These are phyloP conservation scores for Hyaloscypha bicolor DNA, from an alignment of 495 filamentous ascomycete species.

Conservation along the genomic window DNA sequence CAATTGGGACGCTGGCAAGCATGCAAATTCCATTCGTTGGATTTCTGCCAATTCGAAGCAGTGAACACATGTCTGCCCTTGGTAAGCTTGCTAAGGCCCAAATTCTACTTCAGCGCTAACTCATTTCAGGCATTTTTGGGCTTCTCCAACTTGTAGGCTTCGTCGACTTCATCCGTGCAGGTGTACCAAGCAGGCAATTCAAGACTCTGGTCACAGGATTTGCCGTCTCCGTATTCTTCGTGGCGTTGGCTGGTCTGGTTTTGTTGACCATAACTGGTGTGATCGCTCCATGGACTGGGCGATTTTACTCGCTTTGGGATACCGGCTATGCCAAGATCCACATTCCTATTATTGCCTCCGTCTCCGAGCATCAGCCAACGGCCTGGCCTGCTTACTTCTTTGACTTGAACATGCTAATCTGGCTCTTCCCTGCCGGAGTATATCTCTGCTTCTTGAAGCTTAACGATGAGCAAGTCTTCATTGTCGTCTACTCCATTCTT, in stretches of 20 bases:
- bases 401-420: slow-evolving; percentile 96
- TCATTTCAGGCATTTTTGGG: slow-evolving; percentile 80
- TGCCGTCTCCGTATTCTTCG: slow-evolving; percentile 71
- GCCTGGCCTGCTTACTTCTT: slow-evolving; percentile 99
- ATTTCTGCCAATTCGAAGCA: slow-evolving; percentile 93
- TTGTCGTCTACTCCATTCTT: slow-evolving; percentile 94
- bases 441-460: slow-evolving; percentile 97
- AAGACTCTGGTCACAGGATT: slow-evolving; percentile 79
- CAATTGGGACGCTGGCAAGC: slow-evolving; percentile 91
- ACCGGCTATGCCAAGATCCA: slow-evolving; percentile 99
- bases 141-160: slow-evolving; percentile 93
- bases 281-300: slow-evolving; percentile 97
- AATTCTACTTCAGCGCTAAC: slow-evolving; percentile 36
- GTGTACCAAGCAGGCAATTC: slow-evolving; percentile 91
- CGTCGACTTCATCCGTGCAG: slow-evolving; percentile 84
- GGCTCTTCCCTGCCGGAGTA: slow-evolving; percentile 98
- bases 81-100: slow-evolving; percentile 55
- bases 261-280: slow-evolving; percentile 82
- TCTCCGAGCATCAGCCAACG: slow-evolving; percentile 98
- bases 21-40: slow-evolving; percentile 99
- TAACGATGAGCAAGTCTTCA: slow-evolving; percentile 96
- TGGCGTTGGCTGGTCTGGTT: slow-evolving; percentile 75
- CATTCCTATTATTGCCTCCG: slow-evolving; percentile 98
- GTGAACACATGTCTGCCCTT: slow-evolving; percentile 97
- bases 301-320: slow-evolving; percentile 99